Base-by-base conservation (phyloP, 306 rosid species). In the Prunus dulcis region DNA sequence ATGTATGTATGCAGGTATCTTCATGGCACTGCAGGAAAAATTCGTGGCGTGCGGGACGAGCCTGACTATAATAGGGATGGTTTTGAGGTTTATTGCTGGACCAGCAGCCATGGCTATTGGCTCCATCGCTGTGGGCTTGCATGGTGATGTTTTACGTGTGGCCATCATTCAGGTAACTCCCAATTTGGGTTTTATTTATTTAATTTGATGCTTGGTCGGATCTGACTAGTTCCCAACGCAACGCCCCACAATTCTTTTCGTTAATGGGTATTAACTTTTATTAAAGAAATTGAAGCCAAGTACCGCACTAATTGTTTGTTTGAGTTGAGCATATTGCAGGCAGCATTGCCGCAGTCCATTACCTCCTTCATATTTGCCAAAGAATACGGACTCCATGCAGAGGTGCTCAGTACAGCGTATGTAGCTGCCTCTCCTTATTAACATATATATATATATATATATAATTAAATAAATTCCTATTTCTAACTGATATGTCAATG, bases 351-450 rank as follows among this genome's bases (percentile, higher is more conserved):
- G 52, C 99, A 95, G 12, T 95, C 99, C 32, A 92, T 95, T 63
- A 95, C 97, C 5, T 95, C 99, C 38, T 95, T 92, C 87, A 92
- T 95, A 43, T 92, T 27, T 57, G 99, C 97, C 23, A 90, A 90
- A 86, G 97, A 95, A 75, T 95, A 90, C 51, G 96, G 93, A 28
- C 58, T 95, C 67, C 99, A 92, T 71, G 88, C 99, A 3, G 92
- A 95, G 12, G 90, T 95, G 66, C 87, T 95, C 6, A 92, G 99
- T 83, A 95, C 99, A 20, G 97, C 99, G 99, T 95, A 88, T 83
- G 97, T 80, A n/a, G 17, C 69, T 56, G 34, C 30, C 10, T 23
- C 41, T 45, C 18, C 34, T 19, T 60, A 23, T 60, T 4, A 63
- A 71, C 2, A 23, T 6, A 7, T n/a, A 30, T 46, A 9, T 47